These are phyloP conservation scores for Metahyphopichia silvanorum DNA, from an alignment of 805 yeast genomes.

Conservation along the genomic window DNA sequence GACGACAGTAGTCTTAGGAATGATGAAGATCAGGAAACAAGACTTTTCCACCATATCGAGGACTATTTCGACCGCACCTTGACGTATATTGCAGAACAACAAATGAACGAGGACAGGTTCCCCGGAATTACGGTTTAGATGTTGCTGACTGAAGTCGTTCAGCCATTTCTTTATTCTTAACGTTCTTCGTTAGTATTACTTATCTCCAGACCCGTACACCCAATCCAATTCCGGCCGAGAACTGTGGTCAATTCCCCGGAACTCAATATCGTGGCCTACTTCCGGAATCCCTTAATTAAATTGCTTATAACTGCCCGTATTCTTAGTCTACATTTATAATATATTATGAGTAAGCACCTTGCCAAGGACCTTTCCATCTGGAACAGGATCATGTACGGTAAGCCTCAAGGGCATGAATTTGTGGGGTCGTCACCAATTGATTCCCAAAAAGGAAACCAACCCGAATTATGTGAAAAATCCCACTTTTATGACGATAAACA, in stretches of 20 bases:
- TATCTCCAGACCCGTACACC: too few relatives aligned
- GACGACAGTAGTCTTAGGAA: constrained; percentile 20
- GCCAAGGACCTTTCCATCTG: constrained; percentile 13
- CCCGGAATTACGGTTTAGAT: constrained; percentile 38
- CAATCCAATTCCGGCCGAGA: too few relatives aligned
- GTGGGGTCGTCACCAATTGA: neutral
- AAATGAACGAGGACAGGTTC: constrained; percentile 67
- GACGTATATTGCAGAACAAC: constrained; percentile 65
- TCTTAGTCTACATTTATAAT: too few relatives aligned
- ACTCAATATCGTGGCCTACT: too few relatives aligned
- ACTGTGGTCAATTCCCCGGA: too few relatives aligned
- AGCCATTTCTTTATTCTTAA: too few relatives aligned
- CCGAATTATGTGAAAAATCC: neutral
- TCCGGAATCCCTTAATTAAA: too few relatives aligned
- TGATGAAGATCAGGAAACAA: constrained; percentile 24
- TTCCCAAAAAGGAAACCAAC: neutral
- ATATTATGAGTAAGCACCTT: constrained; percentile 10
- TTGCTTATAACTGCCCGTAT: too few relatives aligned
- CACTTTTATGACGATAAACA: constrained; percentile 1
- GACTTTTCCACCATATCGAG: constrained; percentile 25
- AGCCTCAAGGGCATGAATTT: neutral
- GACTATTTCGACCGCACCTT: constrained; percentile 62
- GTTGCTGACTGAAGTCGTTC: too few relatives aligned
- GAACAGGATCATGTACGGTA: constrained; percentile 16
- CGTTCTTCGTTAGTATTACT: too few relatives aligned